Percentiles rank a stretch among this genome's conserved stretches.
These are phyloP conservation scores for Cystofilobasidium macerans DNA, from an alignment of 768 basidiomycete species.

Conservation along the genomic window DNA sequence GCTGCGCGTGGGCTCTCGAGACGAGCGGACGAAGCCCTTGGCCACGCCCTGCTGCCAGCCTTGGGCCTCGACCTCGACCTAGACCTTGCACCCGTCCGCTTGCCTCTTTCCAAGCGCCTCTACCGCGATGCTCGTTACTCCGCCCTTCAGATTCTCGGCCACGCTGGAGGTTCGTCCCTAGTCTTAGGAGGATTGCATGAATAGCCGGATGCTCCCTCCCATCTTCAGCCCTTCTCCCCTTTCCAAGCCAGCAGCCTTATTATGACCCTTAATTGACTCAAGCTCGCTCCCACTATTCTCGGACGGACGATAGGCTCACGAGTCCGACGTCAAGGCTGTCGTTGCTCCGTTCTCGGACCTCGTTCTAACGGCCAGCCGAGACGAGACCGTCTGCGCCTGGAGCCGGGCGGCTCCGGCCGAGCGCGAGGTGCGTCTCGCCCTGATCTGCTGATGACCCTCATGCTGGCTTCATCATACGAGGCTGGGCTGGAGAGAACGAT, in stretches of 20 bases:
- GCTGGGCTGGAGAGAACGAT: too few species aligned
- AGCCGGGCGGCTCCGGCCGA: constrained; percentile 4
- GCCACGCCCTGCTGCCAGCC: not conserved
- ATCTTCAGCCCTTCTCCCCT: too few species aligned
- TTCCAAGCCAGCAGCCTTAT: too few species aligned
- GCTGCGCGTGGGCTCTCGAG: too few species aligned
- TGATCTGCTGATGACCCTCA: too few species aligned
- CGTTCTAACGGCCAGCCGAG: constrained; percentile 21
- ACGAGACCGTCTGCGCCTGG: constrained; percentile 23
- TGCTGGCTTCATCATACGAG: too few species aligned
- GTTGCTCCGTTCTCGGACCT: constrained; percentile 12
- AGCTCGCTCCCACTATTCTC: too few species aligned
- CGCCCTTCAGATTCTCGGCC: not conserved
- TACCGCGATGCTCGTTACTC: not conserved
- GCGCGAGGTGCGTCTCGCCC: constrained; percentile 14
- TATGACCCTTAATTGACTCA: too few species aligned
- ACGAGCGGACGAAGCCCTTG: too few species aligned
- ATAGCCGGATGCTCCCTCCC: not conserved
- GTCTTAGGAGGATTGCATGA: not conserved
- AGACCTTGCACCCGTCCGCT: not conserved
- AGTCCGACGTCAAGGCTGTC: constrained; percentile 23
- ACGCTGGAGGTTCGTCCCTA: not conserved
- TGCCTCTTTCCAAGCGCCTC: too few species aligned
- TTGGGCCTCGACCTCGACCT: not conserved
- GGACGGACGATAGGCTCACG: constrained; percentile 11